phyloP scores from a whole-genome alignment of 108 stramenopile species.

The Skeletonema tropicum region DNA sequence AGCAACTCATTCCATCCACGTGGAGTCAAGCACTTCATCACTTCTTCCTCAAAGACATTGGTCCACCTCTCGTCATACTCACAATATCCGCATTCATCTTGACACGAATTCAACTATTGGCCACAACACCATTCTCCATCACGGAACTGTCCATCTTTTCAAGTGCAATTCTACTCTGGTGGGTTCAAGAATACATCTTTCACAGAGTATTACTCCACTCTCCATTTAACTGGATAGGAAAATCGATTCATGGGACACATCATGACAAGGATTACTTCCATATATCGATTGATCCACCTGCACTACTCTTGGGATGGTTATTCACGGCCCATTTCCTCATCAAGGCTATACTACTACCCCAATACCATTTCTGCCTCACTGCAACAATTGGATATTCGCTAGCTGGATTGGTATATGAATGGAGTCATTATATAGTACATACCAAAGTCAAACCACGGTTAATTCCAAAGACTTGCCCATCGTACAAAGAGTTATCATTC shows the following conservation, averaged over 20 bases:
- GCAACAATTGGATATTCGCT: conserved; percentile 64
- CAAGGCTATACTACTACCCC: conserved; percentile 49
- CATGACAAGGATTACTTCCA: conserved; percentile 67
- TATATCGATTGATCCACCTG: conserved; percentile 66
- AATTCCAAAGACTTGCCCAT: conserved; percentile 13
- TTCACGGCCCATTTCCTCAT: conserved; percentile 49
- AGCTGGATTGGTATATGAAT: conserved; percentile 73
- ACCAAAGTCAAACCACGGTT: conserved; percentile 55
- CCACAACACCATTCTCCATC: conserved; percentile 21
- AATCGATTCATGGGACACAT: conserved; percentile 62
- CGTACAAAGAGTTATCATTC: background rate
- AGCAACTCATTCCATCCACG: conserved; percentile 33
- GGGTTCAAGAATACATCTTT: conserved; percentile 69
- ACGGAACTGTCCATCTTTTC: conserved; percentile 36
- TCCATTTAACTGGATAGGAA: conserved; percentile 67
- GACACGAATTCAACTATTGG: conserved; percentile 16
- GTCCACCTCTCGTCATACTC: conserved; percentile 46
- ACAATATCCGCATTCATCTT: conserved; percentile 29
- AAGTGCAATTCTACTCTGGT: conserved; percentile 56
- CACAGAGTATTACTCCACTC: conserved; percentile 61
- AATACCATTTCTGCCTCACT: conserved; percentile 42
- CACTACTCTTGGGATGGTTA: conserved; percentile 62
- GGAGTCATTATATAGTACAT: conserved; percentile 78
- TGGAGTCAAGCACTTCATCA: conserved; percentile 32
- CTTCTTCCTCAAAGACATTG: conserved; percentile 42